Conservation (phyloP, 257 asterid species). For the Scutellaria minor region DNA sequence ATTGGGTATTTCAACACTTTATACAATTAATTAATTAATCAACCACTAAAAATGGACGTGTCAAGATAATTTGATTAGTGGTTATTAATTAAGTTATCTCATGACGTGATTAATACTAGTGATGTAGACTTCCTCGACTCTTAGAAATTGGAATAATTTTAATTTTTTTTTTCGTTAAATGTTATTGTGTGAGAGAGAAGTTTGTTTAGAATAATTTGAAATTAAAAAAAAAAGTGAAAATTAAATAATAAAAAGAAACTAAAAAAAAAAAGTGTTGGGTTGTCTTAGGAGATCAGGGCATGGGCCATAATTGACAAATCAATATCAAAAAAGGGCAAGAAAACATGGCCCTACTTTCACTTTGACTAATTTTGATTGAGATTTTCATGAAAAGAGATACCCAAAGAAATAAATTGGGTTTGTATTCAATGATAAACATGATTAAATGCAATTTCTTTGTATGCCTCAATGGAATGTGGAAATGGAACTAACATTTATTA, state of each 20-base stretch:
- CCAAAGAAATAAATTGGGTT: slow-evolving; percentile 7
- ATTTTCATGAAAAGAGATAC: slow-evolving; percentile 30
- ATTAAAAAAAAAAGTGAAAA: slow-evolving; percentile 15
- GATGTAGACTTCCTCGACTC: neutral
- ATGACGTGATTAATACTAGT: neutral
- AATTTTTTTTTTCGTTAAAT: neutral
- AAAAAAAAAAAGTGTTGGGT: slow-evolving; percentile 13
- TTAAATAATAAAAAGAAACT: slow-evolving; percentile 22
- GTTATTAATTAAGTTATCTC: neutral
- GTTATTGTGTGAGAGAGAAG: neutral
- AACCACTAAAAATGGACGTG: neutral
- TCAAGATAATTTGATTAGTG: neutral
- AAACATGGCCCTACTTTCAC: slow-evolving; percentile 24
- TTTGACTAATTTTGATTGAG: slow-evolving; percentile 21
- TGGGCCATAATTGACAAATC: slow-evolving; percentile 34
- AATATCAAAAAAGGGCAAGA: slow-evolving; percentile 26
- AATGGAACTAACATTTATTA: neutral
- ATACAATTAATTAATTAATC: neutral
- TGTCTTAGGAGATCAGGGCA: slow-evolving; percentile 27
- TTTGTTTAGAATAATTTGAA: slow-evolving; percentile 21
- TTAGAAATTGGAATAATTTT: neutral
- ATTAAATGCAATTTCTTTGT: slow-evolving; percentile 29
- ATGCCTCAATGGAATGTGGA: slow-evolving; percentile 32
- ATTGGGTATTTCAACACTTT: too few species aligned
- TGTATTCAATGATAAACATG: slow-evolving; percentile 35